Evolutionary conservation across 2,329 filamentous ascomycete species (phyloP), one percentile per base, ranked within the genome.

Genomic region (Pseudogymnoascus sp.): DNA sequence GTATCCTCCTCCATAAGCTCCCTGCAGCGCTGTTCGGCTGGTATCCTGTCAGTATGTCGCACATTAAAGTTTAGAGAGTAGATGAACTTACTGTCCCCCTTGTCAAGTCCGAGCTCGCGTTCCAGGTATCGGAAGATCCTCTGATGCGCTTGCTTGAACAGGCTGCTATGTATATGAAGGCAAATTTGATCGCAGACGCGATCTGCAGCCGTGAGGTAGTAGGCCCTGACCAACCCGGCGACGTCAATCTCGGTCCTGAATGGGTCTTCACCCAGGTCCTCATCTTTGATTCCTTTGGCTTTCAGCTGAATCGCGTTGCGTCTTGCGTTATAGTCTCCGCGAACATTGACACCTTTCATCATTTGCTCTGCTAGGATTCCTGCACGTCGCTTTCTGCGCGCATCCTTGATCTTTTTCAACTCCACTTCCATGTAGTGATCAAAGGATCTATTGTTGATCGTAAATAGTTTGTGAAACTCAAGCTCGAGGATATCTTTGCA

Each of bases 181-280:
- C 69, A 73, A 0, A 70, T 61, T 21, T 59, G 64, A 41, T 92
- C 88, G 0, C 84, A 78, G 67, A 91, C 88, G 1, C 88, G 81
- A 35, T 79, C 75, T 0, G 84, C 81, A 0, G 89, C 87, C 4
- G 87, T 81, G 55, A 83, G 79, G 69, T 92, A 92, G 71, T 91
- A 92, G 0, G 82, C 87, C 0, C 86, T 78, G 48, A 90, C 80
- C 3, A 84, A 84, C 0, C 85, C 79, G 0, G 88, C 81, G 0
- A 88, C 82, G 7, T 80, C 77, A 0, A 92, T 72, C 69, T 91
- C 88, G 0, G 75, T 73, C 1, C 77, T 70, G 66, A 84, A 91
- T 0, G 78, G 76, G 67, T 91, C 88, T 0, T 76, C 71, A 0
- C 80, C 80, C 9, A 90, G 75, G 27, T 79, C 62, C 0, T 71